Percentiles rank a stretch among this genome's conserved stretches.
Evolutionary conservation across 176 grass and related monocot species (phyloP).

Genomic region (Oryza coarctata): DNA sequence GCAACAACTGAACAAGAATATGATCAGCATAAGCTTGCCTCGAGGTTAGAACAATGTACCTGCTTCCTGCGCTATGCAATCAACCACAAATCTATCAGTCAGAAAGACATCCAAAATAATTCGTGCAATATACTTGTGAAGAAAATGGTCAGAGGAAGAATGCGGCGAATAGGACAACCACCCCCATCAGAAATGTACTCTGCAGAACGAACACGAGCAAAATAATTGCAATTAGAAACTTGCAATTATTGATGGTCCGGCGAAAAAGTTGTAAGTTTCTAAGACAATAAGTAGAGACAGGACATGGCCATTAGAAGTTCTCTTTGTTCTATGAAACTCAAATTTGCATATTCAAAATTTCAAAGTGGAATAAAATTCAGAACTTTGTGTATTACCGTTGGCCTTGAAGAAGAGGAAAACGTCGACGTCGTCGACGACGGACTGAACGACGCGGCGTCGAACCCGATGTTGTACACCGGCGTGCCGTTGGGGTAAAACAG

Average conservation of each 20-base stretch:
- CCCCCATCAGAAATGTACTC: constrained; percentile 44
- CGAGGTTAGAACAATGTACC: background rate
- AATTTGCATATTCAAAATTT: background rate
- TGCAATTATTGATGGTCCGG: background rate
- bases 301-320: too few species aligned
- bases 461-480: constrained; percentile 52
- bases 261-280: too few species aligned
- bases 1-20: background rate
- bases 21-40: constrained; percentile 2
- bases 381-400: constrained; percentile 35
- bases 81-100: constrained; percentile 15
- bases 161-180: constrained; percentile 48
- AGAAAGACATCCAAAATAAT: constrained; percentile 24
- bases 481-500: constrained; percentile 74
- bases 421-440: constrained; percentile 19
- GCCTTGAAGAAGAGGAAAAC: constrained; percentile 39
- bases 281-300: too few species aligned
- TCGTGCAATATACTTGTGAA: background rate
- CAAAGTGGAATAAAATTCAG: background rate
- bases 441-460: background rate
- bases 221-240: background rate
- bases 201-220: constrained; percentile 38
- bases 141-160: constrained; percentile 46
- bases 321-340: background rate
- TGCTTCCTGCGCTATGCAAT: background rate